Evolutionary conservation across 2,329 filamentous ascomycete species (phyloP), one percentile per base, ranked within the genome.

Genomic region (Sarocladiaceae sp.): DNA sequence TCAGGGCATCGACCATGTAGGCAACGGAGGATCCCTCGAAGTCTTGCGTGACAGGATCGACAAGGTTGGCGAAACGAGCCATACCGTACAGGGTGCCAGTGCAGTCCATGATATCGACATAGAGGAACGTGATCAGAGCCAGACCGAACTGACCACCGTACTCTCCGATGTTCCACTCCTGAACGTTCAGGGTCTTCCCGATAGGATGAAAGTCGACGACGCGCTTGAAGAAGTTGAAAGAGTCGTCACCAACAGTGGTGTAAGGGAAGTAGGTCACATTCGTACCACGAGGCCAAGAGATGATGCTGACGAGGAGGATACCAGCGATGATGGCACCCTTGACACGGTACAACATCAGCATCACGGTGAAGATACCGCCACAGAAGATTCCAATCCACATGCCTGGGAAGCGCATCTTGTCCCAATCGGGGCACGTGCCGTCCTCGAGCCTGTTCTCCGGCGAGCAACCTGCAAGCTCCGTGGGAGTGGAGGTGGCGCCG

Each of bases 361-460:
- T 67, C 24, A 83, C 82, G 1, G 88, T 94, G 40, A 94, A 66
- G 50, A 94, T 74, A 48, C 88, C 87, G 33, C 88, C 87, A 53
- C 84, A 86, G 70, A 94, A 93, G 54, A 94, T 89, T 29, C 88
- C 88, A 43, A 94, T 74, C 88, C 88, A 95, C 77, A 94, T 79
- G 19, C 83, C 80, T 1, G 88, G 85, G 56, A 76, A 87, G 48
- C 86, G 80, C 87, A 95, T 91, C 73, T 89, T 89, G 45, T 76
- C 69, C 27, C 57, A 65, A 41, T 69, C 66, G 0, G 77, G 76
- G 59, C 87, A 93, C 6, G 78, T 55, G 9, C 83, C 83, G 34
- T 62, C 56, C 18, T 53, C 53, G 4, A 68, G 63, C 11, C 55
- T 57, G 23, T 58, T 67, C 21, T 69, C 61, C 2, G 68, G 61